phyloP scores from a whole-genome alignment of 1,139 yeast genomes.

The Candida sojae region DNA sequence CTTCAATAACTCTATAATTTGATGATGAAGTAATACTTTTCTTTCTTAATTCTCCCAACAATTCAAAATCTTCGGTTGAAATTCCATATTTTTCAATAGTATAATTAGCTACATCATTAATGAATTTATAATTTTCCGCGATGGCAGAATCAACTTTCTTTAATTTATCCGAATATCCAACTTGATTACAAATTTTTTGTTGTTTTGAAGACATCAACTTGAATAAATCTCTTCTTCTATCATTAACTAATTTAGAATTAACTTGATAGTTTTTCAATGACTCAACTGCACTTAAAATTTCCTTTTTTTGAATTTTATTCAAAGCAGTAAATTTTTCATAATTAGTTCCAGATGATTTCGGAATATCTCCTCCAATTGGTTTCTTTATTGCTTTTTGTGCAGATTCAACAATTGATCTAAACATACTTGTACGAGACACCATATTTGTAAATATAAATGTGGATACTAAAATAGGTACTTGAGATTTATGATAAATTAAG shows the following conservation, averaged over 20 bases:
- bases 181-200: constrained; percentile 51
- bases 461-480: constrained; percentile 28
- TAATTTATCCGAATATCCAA: constrained; percentile 59
- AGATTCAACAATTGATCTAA: constrained; percentile 12
- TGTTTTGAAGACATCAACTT: constrained; percentile 56
- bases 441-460: constrained; percentile 35
- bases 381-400: constrained; percentile 3
- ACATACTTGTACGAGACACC: constrained; percentile 28
- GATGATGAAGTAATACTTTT: constrained; percentile 27
- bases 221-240: constrained; percentile 46
- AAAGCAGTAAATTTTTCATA: constrained; percentile 17
- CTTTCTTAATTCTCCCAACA: constrained; percentile 20
- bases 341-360: constrained; percentile 11
- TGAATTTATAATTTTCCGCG: constrained; percentile 43
- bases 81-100: constrained; percentile 45
- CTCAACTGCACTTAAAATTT: constrained; percentile 51
- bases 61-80: constrained; percentile 37
- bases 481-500: constrained; percentile 18
- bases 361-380: neutral
- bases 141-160: constrained; percentile 46
- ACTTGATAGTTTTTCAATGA: constrained; percentile 50
- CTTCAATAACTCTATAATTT: constrained; percentile 64
- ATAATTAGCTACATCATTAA: constrained; percentile 44
- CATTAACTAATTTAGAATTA: constrained; percentile 44
- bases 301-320: constrained; percentile 24